Evolutionary conservation across 2,329 filamentous ascomycete species (phyloP).

Genomic region (Epichloe aotearoae): DNA sequence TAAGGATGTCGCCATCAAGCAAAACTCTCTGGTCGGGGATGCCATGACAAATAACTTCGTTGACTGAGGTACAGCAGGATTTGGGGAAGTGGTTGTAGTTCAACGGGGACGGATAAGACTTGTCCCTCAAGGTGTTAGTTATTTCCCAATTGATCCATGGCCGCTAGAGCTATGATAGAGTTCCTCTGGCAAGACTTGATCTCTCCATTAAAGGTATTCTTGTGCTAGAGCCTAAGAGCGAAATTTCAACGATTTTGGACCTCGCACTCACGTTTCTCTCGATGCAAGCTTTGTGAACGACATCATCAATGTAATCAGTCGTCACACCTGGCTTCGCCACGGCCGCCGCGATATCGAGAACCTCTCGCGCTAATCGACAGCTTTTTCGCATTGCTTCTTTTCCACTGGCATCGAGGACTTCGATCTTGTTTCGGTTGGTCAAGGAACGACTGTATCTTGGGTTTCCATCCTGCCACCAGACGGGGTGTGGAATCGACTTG

Average conservation of each 20-base stretch:
- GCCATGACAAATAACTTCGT: slow-evolving; percentile 97
- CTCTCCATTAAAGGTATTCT: not conserved
- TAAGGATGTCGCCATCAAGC: slow-evolving; percentile 87
- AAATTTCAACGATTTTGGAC: not conserved
- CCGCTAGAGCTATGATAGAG: not conserved
- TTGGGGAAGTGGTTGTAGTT: slow-evolving; percentile 97
- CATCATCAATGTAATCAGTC: slow-evolving; percentile 86
- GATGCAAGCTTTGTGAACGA: slow-evolving; percentile 89
- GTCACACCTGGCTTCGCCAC: slow-evolving; percentile 83
- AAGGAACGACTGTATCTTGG: slow-evolving; percentile 47
- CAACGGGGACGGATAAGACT: slow-evolving; percentile 90
- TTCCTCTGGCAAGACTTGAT: not conserved
- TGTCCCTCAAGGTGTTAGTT: slow-evolving; percentile 24
- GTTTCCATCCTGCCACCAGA: slow-evolving; percentile 79
- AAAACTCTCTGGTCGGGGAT: slow-evolving; percentile 86
- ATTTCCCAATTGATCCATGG: not conserved
- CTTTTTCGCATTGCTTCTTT: slow-evolving; percentile 89
- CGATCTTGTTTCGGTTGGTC: slow-evolving; percentile 65
- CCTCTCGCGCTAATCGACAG: slow-evolving; percentile 75
- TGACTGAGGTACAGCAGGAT: slow-evolving; percentile 90
- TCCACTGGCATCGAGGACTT: slow-evolving; percentile 64
- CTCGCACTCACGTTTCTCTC: slow-evolving; percentile 64
- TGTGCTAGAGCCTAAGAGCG: not conserved
- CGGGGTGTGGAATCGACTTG: slow-evolving; percentile 67
- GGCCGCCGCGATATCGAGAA: slow-evolving; percentile 79